These are phyloP conservation scores for Trichoderma polysporum DNA, from an alignment of 2,329 filamentous ascomycete genomes.

Conservation along the genomic window DNA sequence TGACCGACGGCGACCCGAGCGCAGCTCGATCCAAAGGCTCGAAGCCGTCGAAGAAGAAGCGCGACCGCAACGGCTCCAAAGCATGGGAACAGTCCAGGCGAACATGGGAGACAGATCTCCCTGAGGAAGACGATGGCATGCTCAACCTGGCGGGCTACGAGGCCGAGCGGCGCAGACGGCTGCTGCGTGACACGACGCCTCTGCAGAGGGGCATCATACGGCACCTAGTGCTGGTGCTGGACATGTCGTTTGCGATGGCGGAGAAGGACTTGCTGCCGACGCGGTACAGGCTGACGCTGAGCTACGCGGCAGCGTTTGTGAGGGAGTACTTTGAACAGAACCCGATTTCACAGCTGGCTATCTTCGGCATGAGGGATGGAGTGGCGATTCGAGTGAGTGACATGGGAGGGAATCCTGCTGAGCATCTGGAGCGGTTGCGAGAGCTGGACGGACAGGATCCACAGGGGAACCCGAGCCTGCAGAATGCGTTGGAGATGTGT, in stretches of 20 bases:
- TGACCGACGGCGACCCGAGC: slow-evolving; percentile 39
- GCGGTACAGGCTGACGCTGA: slow-evolving; percentile 77
- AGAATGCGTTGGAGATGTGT: slow-evolving; percentile 96
- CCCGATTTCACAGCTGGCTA: slow-evolving; percentile 90
- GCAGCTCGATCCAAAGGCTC: slow-evolving; percentile 31
- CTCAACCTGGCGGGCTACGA: slow-evolving; percentile 77
- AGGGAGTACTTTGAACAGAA: slow-evolving; percentile 98
- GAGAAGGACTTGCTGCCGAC: slow-evolving; percentile 94
- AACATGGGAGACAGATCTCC: slow-evolving; percentile 69
- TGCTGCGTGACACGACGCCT: slow-evolving; percentile 91
- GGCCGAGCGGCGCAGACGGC: slow-evolving; percentile 74
- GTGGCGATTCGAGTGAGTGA: slow-evolving; percentile 83
- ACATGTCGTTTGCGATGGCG: slow-evolving; percentile 89
- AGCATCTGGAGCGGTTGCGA: slow-evolving; percentile 78
- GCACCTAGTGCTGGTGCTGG: slow-evolving; percentile 87
- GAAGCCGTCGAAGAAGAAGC: slow-evolving; percentile 34
- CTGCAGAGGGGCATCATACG: slow-evolving; percentile 96
- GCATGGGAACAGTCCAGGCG: slow-evolving; percentile 67
- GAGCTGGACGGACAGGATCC: slow-evolving; percentile 65
- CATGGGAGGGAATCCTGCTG: slow-evolving; percentile 85
- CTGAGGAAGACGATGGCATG: slow-evolving; percentile 71
- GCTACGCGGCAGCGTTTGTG: slow-evolving; percentile 84
- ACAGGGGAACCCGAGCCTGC: slow-evolving; percentile 75
- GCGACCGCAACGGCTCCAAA: slow-evolving; percentile 46
- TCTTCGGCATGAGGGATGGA: slow-evolving; percentile 91